phyloP scores from a whole-genome alignment of 805 yeast species.

The Starmerella apicola region DNA sequence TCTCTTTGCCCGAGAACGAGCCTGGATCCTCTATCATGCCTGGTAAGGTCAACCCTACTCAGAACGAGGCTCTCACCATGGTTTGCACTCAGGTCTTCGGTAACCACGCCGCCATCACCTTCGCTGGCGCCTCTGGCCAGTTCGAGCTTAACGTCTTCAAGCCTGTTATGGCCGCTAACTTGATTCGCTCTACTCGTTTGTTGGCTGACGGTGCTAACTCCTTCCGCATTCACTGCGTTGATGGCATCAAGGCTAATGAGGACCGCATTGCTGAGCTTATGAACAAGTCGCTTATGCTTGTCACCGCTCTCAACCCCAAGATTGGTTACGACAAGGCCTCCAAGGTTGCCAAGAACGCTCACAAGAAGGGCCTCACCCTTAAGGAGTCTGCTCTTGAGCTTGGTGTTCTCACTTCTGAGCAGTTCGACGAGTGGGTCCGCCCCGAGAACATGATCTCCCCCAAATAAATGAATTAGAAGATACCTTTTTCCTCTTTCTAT shows the following conservation, averaged over 20 bases:
- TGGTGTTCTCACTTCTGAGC: constrained; percentile 67
- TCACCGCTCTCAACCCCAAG: constrained; percentile 96
- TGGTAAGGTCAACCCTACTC: constrained; percentile 98
- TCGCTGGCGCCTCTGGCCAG: constrained; percentile 98
- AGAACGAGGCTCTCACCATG: constrained; percentile 97
- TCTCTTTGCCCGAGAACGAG: constrained; percentile 91
- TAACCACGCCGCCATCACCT: constrained; percentile 87
- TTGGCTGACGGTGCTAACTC: constrained; percentile 82
- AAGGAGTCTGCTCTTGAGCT: constrained; percentile 90
- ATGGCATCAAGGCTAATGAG: constrained; percentile 79
- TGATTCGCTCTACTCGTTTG: constrained; percentile 75
- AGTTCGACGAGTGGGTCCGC: constrained; percentile 92
- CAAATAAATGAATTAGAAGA: no score
- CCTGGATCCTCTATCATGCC: constrained; percentile 99
- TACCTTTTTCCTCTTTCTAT: no score
- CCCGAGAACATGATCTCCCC: constrained; percentile 99
- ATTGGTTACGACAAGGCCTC: constrained; percentile 97
- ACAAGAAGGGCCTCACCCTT: constrained; percentile 91
- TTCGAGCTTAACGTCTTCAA: constrained; percentile 96
- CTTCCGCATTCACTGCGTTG: constrained; percentile 90
- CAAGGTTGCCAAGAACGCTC: constrained; percentile 97
- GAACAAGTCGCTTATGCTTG: constrained; percentile 95
- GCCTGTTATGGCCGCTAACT: constrained; percentile 87
- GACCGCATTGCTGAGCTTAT: constrained; percentile 76
- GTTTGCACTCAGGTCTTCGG: constrained; percentile 97